phyloP scores from a whole-genome alignment of 2,329 filamentous ascomycete genomes.

The Colletotrichum sp. region DNA sequence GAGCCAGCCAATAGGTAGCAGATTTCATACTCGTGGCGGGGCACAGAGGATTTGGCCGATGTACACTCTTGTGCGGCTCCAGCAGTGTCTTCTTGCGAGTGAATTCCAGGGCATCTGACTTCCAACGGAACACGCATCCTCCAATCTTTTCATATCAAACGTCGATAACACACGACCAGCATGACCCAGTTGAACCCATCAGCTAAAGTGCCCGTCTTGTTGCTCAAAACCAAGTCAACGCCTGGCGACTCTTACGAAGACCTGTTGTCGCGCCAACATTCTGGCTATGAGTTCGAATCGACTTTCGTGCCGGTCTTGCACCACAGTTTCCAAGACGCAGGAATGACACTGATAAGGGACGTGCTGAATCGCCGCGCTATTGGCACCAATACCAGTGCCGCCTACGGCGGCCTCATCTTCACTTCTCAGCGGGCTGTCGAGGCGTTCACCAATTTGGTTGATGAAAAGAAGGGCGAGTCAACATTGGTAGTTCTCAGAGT shows the following conservation, averaged over 20 bases:
- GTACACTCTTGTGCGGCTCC: not conserved
- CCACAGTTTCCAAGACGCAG: slow-evolving; percentile 68
- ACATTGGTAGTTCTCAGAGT: not conserved
- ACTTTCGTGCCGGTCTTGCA: slow-evolving; percentile 79
- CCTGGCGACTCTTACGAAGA: slow-evolving; percentile 77
- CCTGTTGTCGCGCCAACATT: slow-evolving; percentile 56
- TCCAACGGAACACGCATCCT: not conserved
- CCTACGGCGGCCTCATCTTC: slow-evolving; percentile 81
- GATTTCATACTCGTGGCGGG: not conserved
- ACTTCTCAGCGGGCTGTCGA: slow-evolving; percentile 86
- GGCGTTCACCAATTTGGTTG: slow-evolving; percentile 70
- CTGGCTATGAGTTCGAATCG: slow-evolving; percentile 59
- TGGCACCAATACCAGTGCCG: slow-evolving; percentile 33
- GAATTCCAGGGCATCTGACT: not conserved
- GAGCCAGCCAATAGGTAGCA: not conserved
- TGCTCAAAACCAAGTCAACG: slow-evolving; percentile 79
- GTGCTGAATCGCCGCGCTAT: slow-evolving; percentile 53
- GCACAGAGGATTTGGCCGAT: not conserved
- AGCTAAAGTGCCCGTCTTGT: slow-evolving; percentile 61
- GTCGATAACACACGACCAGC: not conserved
- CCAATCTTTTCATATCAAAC: not conserved
- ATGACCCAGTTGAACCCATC: slow-evolving; percentile 8
- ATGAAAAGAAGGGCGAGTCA: slow-evolving; percentile 50
- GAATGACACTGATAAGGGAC: slow-evolving; percentile 57
- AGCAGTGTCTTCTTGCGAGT: not conserved